Base-by-base conservation (phyloP, 2,329 filamentous ascomycete genomes). In the Aureobasidium vineae region DNA sequence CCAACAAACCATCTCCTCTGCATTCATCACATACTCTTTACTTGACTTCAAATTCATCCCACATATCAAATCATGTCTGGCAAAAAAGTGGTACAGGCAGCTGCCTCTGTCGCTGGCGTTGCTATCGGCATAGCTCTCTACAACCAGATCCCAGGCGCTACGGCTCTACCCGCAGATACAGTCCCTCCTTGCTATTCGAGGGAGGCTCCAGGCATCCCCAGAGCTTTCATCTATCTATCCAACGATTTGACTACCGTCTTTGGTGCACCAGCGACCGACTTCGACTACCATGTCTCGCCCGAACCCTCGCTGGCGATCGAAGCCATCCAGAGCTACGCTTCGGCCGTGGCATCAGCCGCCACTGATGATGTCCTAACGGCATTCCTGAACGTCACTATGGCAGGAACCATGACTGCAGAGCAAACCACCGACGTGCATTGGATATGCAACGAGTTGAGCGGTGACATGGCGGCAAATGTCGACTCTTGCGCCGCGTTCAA, bases 371-470 rank as follows among this genome's bases (percentile, higher is more conserved):
- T 47, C 45, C 45, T 47, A 8, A 47, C 21, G 1, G 7, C 45
- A 26, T 47, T 47, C 21, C 21, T 47, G 7, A 47, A 47, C 45
- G 45, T 26, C 21, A 47, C 45, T 16, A 47, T 47, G 21, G 45
- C 45, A 13, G 21, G 45, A 47, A 47, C 45, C 10, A 47, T 47
- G 21, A 47, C 21, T 2, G n/a, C 21, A 3, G 49, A 53, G 2
- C 26, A 53, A 53, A 26, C 49, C n/a, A 13, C 31, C 49, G 49
- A 53, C 49, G 26, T 53, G 26, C 11, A 53, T 23, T 53, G 26
- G 49, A 53, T 33, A 15, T 53, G 49, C 15, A 53, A 53, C 49
- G 49, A 53, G 31, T n/a, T 53, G 26, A 53, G 49, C 49, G 49
- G 49, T 10, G 19, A 6, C 5, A 53, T 53, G 26, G 31, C 31